These are phyloP conservation scores for Pyrenochaeta sp. DNA, from an alignment of 2,329 filamentous ascomycete genomes.

Conservation along the genomic window DNA sequence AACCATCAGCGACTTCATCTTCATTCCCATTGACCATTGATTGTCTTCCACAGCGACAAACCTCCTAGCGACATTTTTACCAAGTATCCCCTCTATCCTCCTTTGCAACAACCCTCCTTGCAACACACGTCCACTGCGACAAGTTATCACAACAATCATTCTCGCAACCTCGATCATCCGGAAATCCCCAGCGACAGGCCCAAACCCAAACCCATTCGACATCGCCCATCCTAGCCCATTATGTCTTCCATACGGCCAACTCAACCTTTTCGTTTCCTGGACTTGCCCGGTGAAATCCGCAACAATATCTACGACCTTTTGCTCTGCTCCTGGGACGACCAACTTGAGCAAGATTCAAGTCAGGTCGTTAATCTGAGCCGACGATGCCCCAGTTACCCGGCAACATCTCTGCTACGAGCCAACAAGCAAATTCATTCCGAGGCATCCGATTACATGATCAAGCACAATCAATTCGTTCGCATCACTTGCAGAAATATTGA, in stretches of 20 bases:
- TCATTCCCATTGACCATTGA: slow-evolving; percentile 9
- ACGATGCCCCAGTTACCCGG: slow-evolving; percentile 24
- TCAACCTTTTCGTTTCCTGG: slow-evolving; percentile 33
- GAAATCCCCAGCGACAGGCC: slow-evolving; percentile 2
- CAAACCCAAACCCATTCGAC: background rate
- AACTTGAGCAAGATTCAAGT: slow-evolving; percentile 22
- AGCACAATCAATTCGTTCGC: slow-evolving; percentile 36
- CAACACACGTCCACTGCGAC: slow-evolving; percentile 11
- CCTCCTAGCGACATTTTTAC: slow-evolving; percentile 20
- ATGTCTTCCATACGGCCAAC: slow-evolving; percentile 23
- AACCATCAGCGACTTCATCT: slow-evolving; percentile 19
- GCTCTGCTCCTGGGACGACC: slow-evolving; percentile 34
- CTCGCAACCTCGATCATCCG: slow-evolving; percentile 1
- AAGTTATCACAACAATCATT: slow-evolving; percentile 1
- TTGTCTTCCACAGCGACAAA: slow-evolving; percentile 24
- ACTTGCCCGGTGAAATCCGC: slow-evolving; percentile 34
- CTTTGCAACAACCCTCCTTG: slow-evolving; percentile 11
- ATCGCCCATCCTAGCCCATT: slow-evolving; percentile 3
- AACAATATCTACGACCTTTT: slow-evolving; percentile 35
- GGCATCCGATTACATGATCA: slow-evolving; percentile 37
- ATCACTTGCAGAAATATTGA: slow-evolving; percentile 33
- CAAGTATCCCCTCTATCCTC: slow-evolving; percentile 6
- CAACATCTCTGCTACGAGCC: slow-evolving; percentile 28
- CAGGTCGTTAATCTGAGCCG: slow-evolving; percentile 24
- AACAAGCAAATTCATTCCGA: slow-evolving; percentile 39